A percentile compares a stretch with the other conserved stretches of the same genome.
Conservation (phyloP, 257 asterid genomes). For the Hygrophila difformis region DNA sequence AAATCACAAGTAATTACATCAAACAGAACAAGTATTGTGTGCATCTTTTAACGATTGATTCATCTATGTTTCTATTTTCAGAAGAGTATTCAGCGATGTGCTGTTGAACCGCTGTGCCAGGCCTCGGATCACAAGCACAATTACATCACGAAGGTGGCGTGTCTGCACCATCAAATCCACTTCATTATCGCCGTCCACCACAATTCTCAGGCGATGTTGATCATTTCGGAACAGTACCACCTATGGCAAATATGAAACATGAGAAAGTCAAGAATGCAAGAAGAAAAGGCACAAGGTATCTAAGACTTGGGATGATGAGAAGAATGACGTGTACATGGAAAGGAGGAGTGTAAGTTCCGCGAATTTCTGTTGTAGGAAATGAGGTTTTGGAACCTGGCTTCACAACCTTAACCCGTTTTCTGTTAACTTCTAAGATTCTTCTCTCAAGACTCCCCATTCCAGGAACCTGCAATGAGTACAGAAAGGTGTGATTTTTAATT, state of each 20-base stretch:
- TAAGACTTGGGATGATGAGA: no score
- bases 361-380: constrained; percentile 80
- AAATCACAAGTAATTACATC: no score
- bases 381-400: constrained; percentile 97
- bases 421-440: constrained; percentile 79
- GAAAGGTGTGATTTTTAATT: no score
- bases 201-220: constrained; percentile 86
- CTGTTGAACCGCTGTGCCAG: constrained; percentile 92
- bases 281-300: no score
- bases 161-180: constrained; percentile 95
- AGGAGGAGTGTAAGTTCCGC: constrained; percentile 88
- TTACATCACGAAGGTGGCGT: constrained; percentile 81
- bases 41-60: no score
- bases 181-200: constrained; percentile 88
- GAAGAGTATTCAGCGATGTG: constrained; percentile 87
- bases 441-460: constrained; percentile 80
- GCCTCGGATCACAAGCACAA: constrained; percentile 85
- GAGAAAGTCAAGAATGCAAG: no score
- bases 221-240: constrained; percentile 87
- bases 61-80: constrained; percentile 66
- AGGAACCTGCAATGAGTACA: constrained; percentile 41
- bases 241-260: no score
- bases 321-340: constrained; percentile 63
- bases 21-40: no score
- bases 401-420: constrained; percentile 77